phyloP scores from a whole-genome alignment of 495 filamentous ascomycete genomes.

The Penicillium desertorum region DNA sequence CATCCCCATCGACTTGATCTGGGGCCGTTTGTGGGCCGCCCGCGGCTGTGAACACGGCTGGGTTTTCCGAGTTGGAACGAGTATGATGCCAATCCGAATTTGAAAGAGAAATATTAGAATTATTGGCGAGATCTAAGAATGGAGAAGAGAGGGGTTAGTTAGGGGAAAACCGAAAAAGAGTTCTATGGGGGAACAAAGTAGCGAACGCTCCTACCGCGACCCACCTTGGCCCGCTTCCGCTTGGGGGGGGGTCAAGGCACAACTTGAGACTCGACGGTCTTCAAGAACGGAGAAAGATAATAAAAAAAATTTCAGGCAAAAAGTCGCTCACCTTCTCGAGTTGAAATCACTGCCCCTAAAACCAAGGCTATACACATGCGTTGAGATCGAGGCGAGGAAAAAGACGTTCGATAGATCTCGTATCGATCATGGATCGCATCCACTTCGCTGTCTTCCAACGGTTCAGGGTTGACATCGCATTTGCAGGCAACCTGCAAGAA shows the following conservation, averaged over 20 bases:
- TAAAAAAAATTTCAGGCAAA: background rate
- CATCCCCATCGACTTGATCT: constrained; percentile 42
- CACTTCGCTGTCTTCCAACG: constrained; percentile 38
- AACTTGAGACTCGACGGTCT: constrained; percentile 6
- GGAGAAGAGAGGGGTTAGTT: constrained; percentile 15
- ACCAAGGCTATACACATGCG: constrained; percentile 78
- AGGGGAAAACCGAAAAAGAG: constrained; percentile 1
- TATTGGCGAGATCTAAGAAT: constrained; percentile 7
- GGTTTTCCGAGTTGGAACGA: constrained; percentile 40
- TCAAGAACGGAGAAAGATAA: constrained; percentile 3
- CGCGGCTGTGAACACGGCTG: constrained; percentile 36
- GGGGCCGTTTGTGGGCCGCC: constrained; percentile 36
- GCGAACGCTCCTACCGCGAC: constrained; percentile 38
- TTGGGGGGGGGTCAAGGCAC: constrained; percentile 30
- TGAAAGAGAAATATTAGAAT: constrained; percentile 18
- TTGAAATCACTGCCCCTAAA: constrained; percentile 64
- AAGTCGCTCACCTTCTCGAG: constrained; percentile 61
- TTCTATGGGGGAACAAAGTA: constrained; percentile 21
- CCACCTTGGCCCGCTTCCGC: constrained; percentile 32
- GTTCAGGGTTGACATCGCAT: constrained; percentile 65
- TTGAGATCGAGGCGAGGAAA: constrained; percentile 67
- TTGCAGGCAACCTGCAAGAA: constrained; percentile 80
- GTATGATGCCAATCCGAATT: constrained; percentile 36
- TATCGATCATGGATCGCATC: constrained; percentile 57
- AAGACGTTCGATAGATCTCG: constrained; percentile 70